These are phyloP conservation scores for Ulota crispa DNA, from an alignment of 225 moss, liverwort and hornwort species.

Conservation along the genomic window DNA sequence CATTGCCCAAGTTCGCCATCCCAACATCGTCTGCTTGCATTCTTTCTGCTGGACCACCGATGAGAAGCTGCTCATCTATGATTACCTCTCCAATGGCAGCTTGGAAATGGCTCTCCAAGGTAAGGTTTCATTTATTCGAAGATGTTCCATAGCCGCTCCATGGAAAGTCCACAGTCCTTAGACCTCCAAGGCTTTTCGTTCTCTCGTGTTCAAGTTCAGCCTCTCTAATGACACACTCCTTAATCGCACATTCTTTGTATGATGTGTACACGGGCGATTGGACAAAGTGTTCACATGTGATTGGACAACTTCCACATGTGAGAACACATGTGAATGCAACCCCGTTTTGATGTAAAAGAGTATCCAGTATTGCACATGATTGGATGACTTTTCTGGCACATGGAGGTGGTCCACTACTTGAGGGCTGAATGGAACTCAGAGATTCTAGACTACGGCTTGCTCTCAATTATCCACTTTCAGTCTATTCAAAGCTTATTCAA, in stretches of 20 bases:
- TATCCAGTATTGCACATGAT: not conserved
- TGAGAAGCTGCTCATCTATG: constrained; percentile 56
- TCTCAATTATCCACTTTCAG: not conserved
- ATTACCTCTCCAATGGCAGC: constrained; percentile 58
- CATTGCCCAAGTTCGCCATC: constrained; percentile 61
- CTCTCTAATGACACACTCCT: not conserved
- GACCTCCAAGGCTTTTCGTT: not conserved
- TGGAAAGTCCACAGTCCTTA: not conserved
- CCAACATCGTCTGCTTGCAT: constrained; percentile 46
- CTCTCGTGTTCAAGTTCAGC: not conserved
- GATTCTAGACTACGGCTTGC: constrained; percentile 20
- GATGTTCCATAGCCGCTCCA: not conserved
- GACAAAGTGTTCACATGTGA: not conserved
- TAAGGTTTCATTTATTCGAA: constrained; percentile 8
- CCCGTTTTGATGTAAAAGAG: too few species aligned
- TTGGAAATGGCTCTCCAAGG: constrained; percentile 68
- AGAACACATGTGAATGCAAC: not conserved
- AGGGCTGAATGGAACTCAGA: not conserved
- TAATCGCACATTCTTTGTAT: not conserved
- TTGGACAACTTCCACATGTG: not conserved
- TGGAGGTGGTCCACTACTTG: not conserved
- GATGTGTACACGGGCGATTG: not conserved
- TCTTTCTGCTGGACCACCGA: constrained; percentile 53
- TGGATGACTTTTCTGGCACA: not conserved
- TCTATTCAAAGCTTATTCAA: not conserved